phyloP scores from a whole-genome alignment of 164 flowering plant genomes.

The Piper longum region DNA sequence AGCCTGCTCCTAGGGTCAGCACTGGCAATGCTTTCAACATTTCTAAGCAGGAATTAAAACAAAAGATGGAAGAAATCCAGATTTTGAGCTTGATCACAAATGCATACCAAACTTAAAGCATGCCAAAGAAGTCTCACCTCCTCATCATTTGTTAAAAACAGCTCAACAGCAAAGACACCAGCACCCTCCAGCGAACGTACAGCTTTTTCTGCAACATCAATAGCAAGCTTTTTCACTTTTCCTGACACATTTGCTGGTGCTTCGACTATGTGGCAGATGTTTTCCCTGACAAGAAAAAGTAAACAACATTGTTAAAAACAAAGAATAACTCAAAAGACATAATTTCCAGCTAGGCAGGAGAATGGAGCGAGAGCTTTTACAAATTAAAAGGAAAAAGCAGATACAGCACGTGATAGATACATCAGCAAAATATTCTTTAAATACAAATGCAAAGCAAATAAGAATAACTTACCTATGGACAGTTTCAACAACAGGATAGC shows the following conservation, averaged over 20 bases:
- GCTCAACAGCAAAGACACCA: conserved; percentile 92
- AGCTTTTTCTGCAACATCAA: conserved; percentile 69
- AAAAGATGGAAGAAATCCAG: no score
- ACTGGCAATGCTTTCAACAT: no score
- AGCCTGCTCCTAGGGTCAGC: no score
- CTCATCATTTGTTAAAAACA: conserved; percentile 70
- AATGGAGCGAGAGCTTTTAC: background rate
- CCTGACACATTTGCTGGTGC: conserved; percentile 81
- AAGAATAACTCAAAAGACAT: background rate
- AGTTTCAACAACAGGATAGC: conserved; percentile 96
- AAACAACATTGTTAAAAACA: background rate
- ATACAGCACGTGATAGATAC: background rate
- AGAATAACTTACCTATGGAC: conserved; percentile 60
- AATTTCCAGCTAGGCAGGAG: background rate
- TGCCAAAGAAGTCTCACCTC: conserved; percentile 35
- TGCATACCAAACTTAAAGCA: background rate
- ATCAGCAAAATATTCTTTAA: no score
- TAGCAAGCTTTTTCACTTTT: conserved; percentile 54
- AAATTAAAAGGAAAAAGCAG: no score
- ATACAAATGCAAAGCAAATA: background rate
- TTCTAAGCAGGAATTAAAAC: no score
- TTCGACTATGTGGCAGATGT: conserved; percentile 86
- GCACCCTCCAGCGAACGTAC: conserved; percentile 90
- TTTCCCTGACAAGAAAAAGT: conserved; percentile 38
- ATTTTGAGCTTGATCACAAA: no score